Conservation (phyloP, 345 rosid species). For the Rubroshorea leprosula region DNA sequence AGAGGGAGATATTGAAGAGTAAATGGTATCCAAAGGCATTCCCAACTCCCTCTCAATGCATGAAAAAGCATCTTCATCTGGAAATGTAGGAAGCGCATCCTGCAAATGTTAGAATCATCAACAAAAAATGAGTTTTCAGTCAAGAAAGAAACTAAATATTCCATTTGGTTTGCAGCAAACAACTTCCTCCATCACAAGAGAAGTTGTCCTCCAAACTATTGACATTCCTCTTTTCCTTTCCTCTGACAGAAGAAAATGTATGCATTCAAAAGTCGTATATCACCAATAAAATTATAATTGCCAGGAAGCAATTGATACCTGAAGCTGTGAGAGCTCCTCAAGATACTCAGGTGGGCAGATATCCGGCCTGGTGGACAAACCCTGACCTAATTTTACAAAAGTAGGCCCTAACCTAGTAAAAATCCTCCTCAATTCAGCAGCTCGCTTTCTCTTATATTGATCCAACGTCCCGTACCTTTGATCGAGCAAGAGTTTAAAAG, state of each 20-base stretch:
- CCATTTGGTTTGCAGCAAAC: too few species aligned
- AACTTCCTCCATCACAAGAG: too few species aligned
- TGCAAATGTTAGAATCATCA: conserved; percentile 21
- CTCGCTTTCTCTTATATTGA: conserved; percentile 68
- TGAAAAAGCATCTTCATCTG: conserved; percentile 83
- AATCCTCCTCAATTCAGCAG: conserved; percentile 49
- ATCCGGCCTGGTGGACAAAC: conserved; percentile 92
- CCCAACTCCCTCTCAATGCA: conserved; percentile 89
- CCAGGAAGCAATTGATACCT: conserved; percentile 36
- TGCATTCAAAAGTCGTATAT: conserved; percentile 1
- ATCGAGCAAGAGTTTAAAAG: conserved; percentile 55
- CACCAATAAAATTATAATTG: too few species aligned
- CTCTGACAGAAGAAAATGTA: too few species aligned
- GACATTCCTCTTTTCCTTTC: too few species aligned
- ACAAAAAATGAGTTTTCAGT: too few species aligned
- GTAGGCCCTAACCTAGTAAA: conserved; percentile 91
- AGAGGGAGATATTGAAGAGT: conserved; percentile 62
- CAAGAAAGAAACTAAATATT: too few species aligned
- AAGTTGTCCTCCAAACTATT: too few species aligned
- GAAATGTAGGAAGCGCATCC: conserved; percentile 96
- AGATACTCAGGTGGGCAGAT: conserved; percentile 92
- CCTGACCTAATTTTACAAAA: conserved; percentile 96
- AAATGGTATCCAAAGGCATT: conserved; percentile 62
- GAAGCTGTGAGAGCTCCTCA: conserved; percentile 84
- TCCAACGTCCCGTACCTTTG: conserved; percentile 57